Conservation (phyloP, 2,329 filamentous ascomycete species). For the Aspergillus quadrilineatus region DNA sequence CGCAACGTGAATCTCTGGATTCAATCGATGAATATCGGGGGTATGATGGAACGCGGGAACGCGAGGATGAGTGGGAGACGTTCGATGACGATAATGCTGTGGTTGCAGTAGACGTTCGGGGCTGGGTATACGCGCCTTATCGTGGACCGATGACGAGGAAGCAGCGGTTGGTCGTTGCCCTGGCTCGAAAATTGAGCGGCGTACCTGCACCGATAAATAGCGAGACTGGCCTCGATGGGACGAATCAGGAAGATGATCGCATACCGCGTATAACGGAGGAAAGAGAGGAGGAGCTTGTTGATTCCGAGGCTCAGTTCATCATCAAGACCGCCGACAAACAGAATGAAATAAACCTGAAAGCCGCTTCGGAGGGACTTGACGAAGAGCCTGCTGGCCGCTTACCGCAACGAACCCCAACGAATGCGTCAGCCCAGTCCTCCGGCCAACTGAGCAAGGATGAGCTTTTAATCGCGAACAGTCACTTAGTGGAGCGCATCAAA, state of each 20-base stretch:
- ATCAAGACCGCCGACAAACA: slow-evolving; percentile 70
- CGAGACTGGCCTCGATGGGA: slow-evolving; percentile 29
- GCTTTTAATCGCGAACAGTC: slow-evolving; percentile 74
- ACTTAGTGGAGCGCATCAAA: slow-evolving; percentile 80
- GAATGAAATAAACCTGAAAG: slow-evolving; percentile 66
- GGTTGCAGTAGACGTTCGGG: slow-evolving; percentile 90
- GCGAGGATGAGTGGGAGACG: slow-evolving; percentile 74
- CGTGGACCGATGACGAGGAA: slow-evolving; percentile 80
- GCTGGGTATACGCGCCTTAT: slow-evolving; percentile 91
- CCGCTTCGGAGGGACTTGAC: slow-evolving; percentile 49
- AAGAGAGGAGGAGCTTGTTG: slow-evolving; percentile 65
- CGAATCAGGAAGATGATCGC: slow-evolving; percentile 3
- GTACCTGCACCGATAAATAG: slow-evolving; percentile 65
- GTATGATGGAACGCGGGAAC: slow-evolving; percentile 52
- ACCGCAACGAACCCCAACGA: slow-evolving; percentile 46
- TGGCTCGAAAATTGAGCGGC: slow-evolving; percentile 84
- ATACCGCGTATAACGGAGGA: slow-evolving; percentile 38
- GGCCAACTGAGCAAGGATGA: slow-evolving; percentile 68
- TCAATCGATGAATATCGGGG: slow-evolving; percentile 43
- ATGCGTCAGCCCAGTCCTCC: slow-evolving; percentile 40
- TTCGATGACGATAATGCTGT: slow-evolving; percentile 80
- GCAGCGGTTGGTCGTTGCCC: slow-evolving; percentile 80
- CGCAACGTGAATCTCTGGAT: slow-evolving; percentile 30
- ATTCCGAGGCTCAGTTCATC: slow-evolving; percentile 73
- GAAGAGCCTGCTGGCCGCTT: slow-evolving; percentile 29